Evolutionary conservation across 2,329 filamentous ascomycete genomes (phyloP), one percentile per base, ranked within the genome.

Genomic region (Alternaria burnsii): DNA sequence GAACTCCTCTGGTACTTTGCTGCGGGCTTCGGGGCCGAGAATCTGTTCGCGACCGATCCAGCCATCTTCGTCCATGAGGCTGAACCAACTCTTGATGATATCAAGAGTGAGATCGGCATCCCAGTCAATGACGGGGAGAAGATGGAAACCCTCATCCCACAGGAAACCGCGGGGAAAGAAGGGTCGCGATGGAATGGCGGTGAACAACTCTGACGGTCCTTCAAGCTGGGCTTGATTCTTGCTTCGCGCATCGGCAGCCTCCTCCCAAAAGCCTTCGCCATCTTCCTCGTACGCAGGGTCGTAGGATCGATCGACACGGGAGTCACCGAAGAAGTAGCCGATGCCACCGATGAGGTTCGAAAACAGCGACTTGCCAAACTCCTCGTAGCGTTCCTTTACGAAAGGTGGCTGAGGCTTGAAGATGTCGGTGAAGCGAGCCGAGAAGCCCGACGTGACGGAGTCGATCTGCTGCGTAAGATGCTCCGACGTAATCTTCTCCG

Each of bases 31-130:
- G 3, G 86, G 80, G 2, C 95, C 95, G 2, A 99, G 86, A 61
- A 99, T 98, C 80, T 97, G 94, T 82, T 99, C 95, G 52, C 95
- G 90, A 3, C 90, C 92, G 75, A 99, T 98, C 95, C 95, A 99
- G 55, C 95, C 95, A 76, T 98, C 93, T 16, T 95, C 91, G 68
- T 99, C 95, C 87, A 98, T 97, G 18, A 97, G 87, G 66, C 90
- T 93, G 82, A 96, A 96, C 95, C 95, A 99, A 79, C 92, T 97
- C 81, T 91, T 92, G 63, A 98, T 87, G 66, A 99, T 93, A 65
- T 97, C 93, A 51, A 89, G 83, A 0, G 82, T 85, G 40, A 98
- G 85, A 73, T 97, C 94, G 53, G 93, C 88, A 76, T 99, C 95
- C 91, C 94, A 99, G 67, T 99, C 94, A 20, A 93, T 86, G 55